Percentiles rank a stretch among this genome's conserved stretches.
phyloP scores from a whole-genome alignment of 441 rosid species.

The Flueggea neowawraea region DNA sequence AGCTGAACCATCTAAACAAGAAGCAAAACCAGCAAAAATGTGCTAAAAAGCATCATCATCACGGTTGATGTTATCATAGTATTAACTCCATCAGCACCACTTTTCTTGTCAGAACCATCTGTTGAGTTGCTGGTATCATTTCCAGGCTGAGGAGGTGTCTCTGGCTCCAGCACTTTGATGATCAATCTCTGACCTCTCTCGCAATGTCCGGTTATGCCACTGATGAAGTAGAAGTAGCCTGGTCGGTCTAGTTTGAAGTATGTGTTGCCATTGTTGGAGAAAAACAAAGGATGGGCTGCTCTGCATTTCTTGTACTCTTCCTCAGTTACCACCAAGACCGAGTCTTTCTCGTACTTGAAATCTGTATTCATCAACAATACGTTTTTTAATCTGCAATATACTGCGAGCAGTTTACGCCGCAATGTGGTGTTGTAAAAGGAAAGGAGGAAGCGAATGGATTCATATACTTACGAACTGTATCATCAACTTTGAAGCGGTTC shows the following conservation, averaged over 20 bases:
- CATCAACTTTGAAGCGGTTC: constrained; percentile 49
- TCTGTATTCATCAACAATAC: constrained; percentile 16
- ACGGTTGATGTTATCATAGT: background rate
- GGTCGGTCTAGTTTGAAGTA: constrained; percentile 34
- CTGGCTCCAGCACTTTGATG: constrained; percentile 36
- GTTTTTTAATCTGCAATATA: no score
- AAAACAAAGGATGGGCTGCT: constrained; percentile 40
- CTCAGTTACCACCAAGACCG: constrained; percentile 47
- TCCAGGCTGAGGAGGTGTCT: constrained; percentile 10
- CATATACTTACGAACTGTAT: constrained; percentile 39
- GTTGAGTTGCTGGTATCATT: constrained; percentile 8
- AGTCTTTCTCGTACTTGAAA: constrained; percentile 51
- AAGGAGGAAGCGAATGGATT: no score
- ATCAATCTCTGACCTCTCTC: constrained; percentile 58
- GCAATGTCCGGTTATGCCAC: constrained; percentile 58
- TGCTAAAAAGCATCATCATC: background rate
- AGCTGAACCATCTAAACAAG: background rate
- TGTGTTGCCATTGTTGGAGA: constrained; percentile 59
- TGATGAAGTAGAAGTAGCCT: constrained; percentile 56
- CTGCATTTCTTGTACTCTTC: constrained; percentile 49
- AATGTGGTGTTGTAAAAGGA: no score
- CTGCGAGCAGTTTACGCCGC: no score
- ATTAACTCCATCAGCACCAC: background rate
- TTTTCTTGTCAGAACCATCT: background rate
- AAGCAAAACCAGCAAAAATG: background rate